These are phyloP conservation scores for Mycena albidolilacea DNA, from an alignment of 768 basidiomycete species.

Conservation along the genomic window DNA sequence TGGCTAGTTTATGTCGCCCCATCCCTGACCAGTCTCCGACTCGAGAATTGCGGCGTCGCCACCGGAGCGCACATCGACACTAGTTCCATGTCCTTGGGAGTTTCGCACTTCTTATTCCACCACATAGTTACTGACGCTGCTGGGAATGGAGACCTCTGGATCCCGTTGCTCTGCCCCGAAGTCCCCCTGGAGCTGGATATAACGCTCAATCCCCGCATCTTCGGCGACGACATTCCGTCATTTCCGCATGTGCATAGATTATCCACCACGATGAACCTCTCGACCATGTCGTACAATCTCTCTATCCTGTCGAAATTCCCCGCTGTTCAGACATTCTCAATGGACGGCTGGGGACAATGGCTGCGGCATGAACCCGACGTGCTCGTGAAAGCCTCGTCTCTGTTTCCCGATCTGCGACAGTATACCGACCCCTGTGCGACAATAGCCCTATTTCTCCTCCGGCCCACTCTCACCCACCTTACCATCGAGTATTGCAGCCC, in stretches of 20 bases:
- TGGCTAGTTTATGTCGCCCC: conserved; percentile 11
- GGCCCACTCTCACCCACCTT: background rate
- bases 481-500: background rate
- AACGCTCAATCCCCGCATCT: background rate
- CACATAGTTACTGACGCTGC: background rate
- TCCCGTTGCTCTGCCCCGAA: background rate
- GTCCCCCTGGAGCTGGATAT: background rate
- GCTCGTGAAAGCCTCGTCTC: background rate
- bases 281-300: background rate
- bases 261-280: background rate
- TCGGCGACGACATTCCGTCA: background rate
- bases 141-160: background rate
- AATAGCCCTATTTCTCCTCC: background rate
- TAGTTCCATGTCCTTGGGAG: background rate
- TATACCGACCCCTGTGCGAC: background rate
- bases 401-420: background rate
- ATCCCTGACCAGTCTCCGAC: background rate
- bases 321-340: background rate
- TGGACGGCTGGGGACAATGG: background rate
- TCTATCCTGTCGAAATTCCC: background rate
- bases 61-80: background rate
- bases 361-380: background rate
- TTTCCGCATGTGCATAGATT: background rate
- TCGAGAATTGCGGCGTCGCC: background rate
- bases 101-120: background rate